Evolutionary conservation across 192 early-diverging fungal genomes (phyloP), one percentile per base, ranked within the genome.

Genomic region (Linnemannia hyalina): DNA sequence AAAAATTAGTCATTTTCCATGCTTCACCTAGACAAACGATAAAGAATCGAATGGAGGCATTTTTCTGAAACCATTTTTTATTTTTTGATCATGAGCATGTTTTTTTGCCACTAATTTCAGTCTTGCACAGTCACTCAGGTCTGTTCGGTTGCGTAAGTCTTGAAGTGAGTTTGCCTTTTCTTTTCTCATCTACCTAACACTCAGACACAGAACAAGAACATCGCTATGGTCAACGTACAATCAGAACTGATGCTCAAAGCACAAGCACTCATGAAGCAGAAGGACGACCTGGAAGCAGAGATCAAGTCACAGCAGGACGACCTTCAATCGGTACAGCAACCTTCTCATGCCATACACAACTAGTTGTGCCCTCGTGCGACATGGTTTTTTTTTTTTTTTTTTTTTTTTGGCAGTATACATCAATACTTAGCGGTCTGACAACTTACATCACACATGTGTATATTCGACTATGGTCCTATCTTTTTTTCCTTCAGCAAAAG

Each of bases 221-320:
- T 38, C 71, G 52, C 22, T 35, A 86, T 86, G 84, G 75, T 75
- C 65, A 81, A 81, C 42, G 36, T 72, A 78, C 79, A 86, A 20
- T 81, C 84, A 65, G 80, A 80, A 40, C 75, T 75, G 60, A 81
- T 86, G 84, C 44, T 63, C 22, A 55, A 70, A 55, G 92, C 89
- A 11, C 85, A 90, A 26, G 86, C 76, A 36, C 80, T 93, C 70
- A 91, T 93, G 52, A 76, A 73, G 44, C 79, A 88, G 74, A 90
- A 91, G 55, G 92, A 93, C 52, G 57, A 68, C 16, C 85, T 93
- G 32, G 90, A 90, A 52, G 81, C 69, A 47, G 88, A 90, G 68
- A 75, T 93, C 46, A 69, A 68, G n/a, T 76, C 83, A 26, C 26
- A 87, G 1, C 80, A 90, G 68, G 90, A 88, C 49, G 80, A 77